Evolutionary conservation across 176 grass and related monocot genomes (phyloP), one percentile per base, ranked within the genome.

Genomic region (Olyra latifolia): DNA sequence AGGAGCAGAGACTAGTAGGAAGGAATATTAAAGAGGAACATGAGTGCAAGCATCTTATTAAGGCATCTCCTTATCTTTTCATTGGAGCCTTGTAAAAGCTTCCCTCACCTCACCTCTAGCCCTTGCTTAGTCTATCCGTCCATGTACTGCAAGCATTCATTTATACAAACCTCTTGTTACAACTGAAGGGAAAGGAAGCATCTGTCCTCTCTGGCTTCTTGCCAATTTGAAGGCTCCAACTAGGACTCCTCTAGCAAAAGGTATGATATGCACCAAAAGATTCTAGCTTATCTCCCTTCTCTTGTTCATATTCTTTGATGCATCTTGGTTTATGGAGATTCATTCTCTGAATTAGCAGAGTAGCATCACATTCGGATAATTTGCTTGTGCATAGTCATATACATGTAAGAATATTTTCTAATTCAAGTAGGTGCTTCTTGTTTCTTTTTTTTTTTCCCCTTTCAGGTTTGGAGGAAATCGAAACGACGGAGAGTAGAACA

Each of bases 31-130:
- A 49, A 59, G 41, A 84, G 65, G 47, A 84, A 59, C 62, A 76
- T 52, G 83, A 78, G 74, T 50, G 45, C 65, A 78, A 62, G 83
- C 74, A 85, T 85, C 74, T 50, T 52, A 70, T 71, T 62, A 30
- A 42, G 74, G 83, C 83, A 85, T 85, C 82, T 71, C 28, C 17
- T 58, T 48, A 54, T 71, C 82, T 62, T 7, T 22, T 19, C 11
- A 22, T 60, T 84, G 52, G 62, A 69, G 72, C 74, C 44, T 62
- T 53, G 63, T 30, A 62, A 85, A 85, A 78, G 74, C 74, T 85
- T 52, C 66, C 54, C 5, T 24, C 35, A 41, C 54, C 5, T 24
- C 35, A 41, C 2, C 80, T 74, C 67, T 28, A 22, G 32, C 53
- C 39, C 19, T 56, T 14, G 10, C 35, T 45, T 35, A 46, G 7